Conservation (phyloP, 768 basidiomycete species). For the Boletus vermiculosoides region DNA sequence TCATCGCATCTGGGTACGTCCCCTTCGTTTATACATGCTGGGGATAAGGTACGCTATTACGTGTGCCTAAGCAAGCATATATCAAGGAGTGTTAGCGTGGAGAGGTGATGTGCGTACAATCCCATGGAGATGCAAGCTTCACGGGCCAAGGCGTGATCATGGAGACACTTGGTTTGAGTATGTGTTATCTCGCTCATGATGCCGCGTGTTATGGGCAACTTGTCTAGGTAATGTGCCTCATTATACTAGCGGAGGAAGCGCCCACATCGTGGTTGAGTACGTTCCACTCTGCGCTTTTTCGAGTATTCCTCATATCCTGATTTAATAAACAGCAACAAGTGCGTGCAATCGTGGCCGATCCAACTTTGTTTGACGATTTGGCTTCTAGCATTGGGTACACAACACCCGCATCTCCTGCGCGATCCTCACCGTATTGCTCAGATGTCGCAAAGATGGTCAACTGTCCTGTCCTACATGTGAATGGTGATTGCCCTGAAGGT, state of each 20-base stretch:
- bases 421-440: too few relatives aligned
- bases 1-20: constrained; percentile 68
- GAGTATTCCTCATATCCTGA: too few relatives aligned
- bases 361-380: too few relatives aligned
- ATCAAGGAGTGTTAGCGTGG: constrained; percentile 33
- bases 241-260: constrained; percentile 86
- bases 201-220: neutral
- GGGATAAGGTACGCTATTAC: constrained; percentile 28
- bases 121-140: constrained; percentile 92
- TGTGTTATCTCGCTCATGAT: constrained; percentile 20
- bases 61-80: neutral
- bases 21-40: constrained; percentile 6
- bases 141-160: constrained; percentile 89
- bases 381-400: too few relatives aligned
- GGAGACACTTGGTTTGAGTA: constrained; percentile 82
- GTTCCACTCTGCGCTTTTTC: constrained; percentile 25
- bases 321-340: too few relatives aligned
- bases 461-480: too few relatives aligned
- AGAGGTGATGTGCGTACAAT: constrained; percentile 82
- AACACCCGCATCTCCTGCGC: too few relatives aligned
- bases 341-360: too few relatives aligned
- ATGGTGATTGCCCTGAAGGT: too few relatives aligned
- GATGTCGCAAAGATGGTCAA: too few relatives aligned
- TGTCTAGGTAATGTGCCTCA: constrained; percentile 78
- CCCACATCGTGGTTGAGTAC: constrained; percentile 90